These are phyloP conservation scores for Moniliophthora roreri DNA, from an alignment of 1,284 basidiomycete genomes.

Conservation along the genomic window DNA sequence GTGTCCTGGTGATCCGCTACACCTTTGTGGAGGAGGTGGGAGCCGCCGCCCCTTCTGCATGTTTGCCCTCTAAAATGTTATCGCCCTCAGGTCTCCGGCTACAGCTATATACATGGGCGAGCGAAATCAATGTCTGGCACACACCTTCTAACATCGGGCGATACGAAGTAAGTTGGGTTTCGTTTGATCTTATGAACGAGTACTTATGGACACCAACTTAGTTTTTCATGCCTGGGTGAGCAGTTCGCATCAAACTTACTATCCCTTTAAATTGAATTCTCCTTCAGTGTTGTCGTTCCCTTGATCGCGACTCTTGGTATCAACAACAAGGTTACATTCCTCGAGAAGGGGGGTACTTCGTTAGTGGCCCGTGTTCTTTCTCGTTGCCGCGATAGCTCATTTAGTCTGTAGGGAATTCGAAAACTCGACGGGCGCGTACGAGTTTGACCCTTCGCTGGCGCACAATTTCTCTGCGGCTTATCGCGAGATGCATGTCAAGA, in stretches of 20 bases:
- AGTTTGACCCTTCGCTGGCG: constrained; percentile 62
- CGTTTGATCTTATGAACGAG: too few relatives aligned
- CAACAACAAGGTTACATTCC: constrained; percentile 76
- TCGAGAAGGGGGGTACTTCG: constrained; percentile 59
- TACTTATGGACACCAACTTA: constrained; percentile 6
- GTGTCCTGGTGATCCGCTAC: constrained; percentile 67
- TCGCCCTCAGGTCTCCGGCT: constrained; percentile 43
- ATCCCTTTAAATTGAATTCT: constrained; percentile 1
- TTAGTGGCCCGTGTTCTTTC: constrained; percentile 26
- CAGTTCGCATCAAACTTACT: constrained; percentile 10
- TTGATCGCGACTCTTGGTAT: constrained; percentile 71
- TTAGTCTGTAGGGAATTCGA: constrained; percentile 34
- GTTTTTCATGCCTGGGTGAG: constrained; percentile 37
- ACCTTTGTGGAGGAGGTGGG: constrained; percentile 66
- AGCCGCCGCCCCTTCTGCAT: too few relatives aligned
- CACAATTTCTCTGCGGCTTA: constrained; percentile 57
- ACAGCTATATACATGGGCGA: constrained; percentile 62
- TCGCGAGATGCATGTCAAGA: constrained; percentile 72
- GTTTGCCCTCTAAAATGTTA: too few relatives aligned
- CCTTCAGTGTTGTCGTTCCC: constrained; percentile 61
- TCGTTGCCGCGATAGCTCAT: neutral
- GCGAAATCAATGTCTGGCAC: constrained; percentile 58
- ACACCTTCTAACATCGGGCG: constrained; percentile 59
- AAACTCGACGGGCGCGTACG: constrained; percentile 77
- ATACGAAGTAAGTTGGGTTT: constrained; percentile 52